These are phyloP conservation scores for Ceratocystis eucalypticola DNA, from an alignment of 2,329 filamentous ascomycete species.

Conservation along the genomic window DNA sequence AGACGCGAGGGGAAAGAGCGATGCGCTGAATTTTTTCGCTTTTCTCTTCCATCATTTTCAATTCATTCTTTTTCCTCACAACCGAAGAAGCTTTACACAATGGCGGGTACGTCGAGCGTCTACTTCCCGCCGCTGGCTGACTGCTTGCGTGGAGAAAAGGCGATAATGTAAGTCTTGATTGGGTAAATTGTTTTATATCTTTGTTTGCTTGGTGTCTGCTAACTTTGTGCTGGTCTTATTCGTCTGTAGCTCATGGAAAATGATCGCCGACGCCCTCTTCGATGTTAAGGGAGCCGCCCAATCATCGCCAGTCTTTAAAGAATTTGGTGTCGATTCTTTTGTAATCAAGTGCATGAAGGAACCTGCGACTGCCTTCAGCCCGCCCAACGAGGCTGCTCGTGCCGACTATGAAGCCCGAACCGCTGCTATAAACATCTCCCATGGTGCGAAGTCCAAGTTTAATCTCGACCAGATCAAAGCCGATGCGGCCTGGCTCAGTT, in stretches of 20 bases:
- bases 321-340: constrained; percentile 58
- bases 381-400: constrained; percentile 48
- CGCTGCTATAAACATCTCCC: constrained; percentile 70
- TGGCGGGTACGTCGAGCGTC: constrained; percentile 57
- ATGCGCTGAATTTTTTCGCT: constrained; percentile 6
- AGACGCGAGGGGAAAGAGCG: not conserved
- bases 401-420: constrained; percentile 70
- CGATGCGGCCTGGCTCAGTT: constrained; percentile 76
- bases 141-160: constrained; percentile 66
- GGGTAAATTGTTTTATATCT: not conserved
- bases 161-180: constrained; percentile 56
- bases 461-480: constrained; percentile 69
- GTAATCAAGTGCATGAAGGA: constrained; percentile 55
- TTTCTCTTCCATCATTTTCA: not conserved
- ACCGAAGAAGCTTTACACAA: constrained; percentile 25
- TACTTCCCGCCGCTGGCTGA: constrained; percentile 78
- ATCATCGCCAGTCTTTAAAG: constrained; percentile 41
- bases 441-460: constrained; percentile 51
- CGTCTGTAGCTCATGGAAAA: constrained; percentile 45
- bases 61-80: not conserved
- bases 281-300: constrained; percentile 45
- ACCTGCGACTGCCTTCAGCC: constrained; percentile 54
- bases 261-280: constrained; percentile 41
- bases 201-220: no score
- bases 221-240: not conserved